Percentiles rank a stretch among this genome's conserved stretches.
Evolutionary conservation across 352 stramenopile species (phyloP).

Genomic region (Phytopythium aichiense): DNA sequence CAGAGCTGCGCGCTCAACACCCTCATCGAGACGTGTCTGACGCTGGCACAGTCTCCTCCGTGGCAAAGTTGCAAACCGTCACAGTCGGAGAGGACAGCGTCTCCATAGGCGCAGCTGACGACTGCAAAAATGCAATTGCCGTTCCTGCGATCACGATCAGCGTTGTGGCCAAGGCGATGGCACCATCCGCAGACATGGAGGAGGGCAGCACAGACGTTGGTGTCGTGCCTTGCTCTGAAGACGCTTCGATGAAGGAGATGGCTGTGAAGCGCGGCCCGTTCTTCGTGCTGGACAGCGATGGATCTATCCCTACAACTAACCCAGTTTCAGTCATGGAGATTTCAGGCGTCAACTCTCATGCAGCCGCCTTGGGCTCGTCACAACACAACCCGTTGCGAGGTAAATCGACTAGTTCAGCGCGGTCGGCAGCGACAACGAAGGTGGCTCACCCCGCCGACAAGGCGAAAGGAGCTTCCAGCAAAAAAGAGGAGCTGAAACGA

Average conservation of each 20-base stretch:
- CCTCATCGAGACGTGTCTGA: neutral
- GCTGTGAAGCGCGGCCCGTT: neutral
- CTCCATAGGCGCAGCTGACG: neutral
- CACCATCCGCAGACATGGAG: neutral
- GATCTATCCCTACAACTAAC: neutral
- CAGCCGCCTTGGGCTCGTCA: neutral
- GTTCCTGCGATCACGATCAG: slow-evolving; percentile 2
- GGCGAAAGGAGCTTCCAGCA: neutral
- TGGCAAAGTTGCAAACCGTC: neutral
- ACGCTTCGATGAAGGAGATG: neutral
- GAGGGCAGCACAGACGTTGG: neutral
- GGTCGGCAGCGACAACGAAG: neutral
- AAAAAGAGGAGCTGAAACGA: neutral
- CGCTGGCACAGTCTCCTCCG: neutral
- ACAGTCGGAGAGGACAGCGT: neutral
- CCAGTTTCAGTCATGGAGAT: neutral
- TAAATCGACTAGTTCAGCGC: neutral
- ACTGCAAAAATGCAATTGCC: neutral
- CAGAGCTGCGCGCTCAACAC: neutral
- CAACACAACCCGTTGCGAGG: neutral
- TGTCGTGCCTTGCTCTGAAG: neutral
- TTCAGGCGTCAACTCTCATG: neutral
- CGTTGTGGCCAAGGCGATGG: neutral
- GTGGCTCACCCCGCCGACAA: neutral
- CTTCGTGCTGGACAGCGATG: neutral